Evolutionary conservation across 805 yeast genomes (phyloP).

Genomic region (Tetrapisispora namnaoensis): DNA sequence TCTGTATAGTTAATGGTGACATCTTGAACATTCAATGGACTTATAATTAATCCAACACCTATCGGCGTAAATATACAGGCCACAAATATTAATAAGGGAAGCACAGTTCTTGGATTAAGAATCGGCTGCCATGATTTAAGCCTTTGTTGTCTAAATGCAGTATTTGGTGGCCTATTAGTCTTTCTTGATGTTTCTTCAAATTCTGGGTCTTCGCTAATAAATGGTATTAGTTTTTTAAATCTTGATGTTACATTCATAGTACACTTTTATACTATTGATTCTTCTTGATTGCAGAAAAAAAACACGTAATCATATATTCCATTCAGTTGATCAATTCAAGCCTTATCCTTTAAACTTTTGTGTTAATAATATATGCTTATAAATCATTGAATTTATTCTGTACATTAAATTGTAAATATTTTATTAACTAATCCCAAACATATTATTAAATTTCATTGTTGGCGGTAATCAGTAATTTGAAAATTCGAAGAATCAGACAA

Average conservation of each 20-base stretch:
- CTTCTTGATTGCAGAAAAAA: no score
- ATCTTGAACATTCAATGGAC: conserved; percentile 73
- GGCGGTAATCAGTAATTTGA: not conserved
- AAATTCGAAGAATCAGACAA: not conserved
- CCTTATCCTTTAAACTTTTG: no score
- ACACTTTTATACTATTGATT: no score
- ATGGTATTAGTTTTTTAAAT: not conserved
- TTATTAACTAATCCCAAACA: no score
- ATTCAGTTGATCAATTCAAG: no score
- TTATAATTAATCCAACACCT: conserved; percentile 73
- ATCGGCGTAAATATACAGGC: conserved; percentile 82
- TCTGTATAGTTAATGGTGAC: conserved; percentile 64
- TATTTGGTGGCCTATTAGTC: conserved; percentile 54
- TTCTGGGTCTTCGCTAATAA: not conserved
- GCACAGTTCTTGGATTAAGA: conserved; percentile 80
- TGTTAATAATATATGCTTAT: no score
- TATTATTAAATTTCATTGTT: not conserved
- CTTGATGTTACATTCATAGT: not conserved
- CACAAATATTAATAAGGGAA: conserved; percentile 67
- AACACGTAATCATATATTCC: no score
- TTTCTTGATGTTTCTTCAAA: not conserved
- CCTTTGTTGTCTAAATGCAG: conserved; percentile 70
- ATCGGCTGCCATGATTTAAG: conserved; percentile 71
- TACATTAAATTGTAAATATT: no score
- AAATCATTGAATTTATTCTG: no score